Evolutionary conservation across 805 yeast genomes (phyloP).

Genomic region (Komagataella populi): DNA sequence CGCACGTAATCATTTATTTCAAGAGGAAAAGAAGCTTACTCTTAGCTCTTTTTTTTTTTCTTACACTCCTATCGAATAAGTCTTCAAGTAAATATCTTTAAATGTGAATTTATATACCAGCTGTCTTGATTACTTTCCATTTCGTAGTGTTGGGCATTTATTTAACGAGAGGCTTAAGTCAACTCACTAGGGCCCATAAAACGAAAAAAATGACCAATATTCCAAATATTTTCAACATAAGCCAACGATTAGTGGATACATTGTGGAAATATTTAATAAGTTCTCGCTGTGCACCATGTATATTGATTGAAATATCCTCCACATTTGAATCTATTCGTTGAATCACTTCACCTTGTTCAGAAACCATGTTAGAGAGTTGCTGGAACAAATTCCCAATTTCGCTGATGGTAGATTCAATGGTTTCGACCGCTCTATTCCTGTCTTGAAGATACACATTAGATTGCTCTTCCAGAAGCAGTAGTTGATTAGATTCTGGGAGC

Average conservation of each 20-base stretch:
- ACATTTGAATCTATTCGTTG: constrained; percentile 93
- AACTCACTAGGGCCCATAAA: constrained; percentile 69
- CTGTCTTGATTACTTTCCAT: background rate
- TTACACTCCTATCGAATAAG: background rate
- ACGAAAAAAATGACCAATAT: constrained; percentile 65
- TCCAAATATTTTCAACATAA: constrained; percentile 81
- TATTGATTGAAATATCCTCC: constrained; percentile 82
- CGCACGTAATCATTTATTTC: background rate
- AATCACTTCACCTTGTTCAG: constrained; percentile 92
- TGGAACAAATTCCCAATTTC: constrained; percentile 92
- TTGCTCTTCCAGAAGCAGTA: constrained; percentile 77
- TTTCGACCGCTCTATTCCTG: constrained; percentile 83
- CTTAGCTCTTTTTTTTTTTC: background rate
- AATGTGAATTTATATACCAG: background rate
- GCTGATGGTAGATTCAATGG: constrained; percentile 92
- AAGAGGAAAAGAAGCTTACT: too few relatives aligned
- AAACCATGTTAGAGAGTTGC: constrained; percentile 94
- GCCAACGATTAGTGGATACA: constrained; percentile 84
- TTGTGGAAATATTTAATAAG: constrained; percentile 78
- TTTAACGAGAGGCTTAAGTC: background rate
- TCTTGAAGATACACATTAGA: constrained; percentile 63
- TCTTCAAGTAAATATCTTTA: background rate
- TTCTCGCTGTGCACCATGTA: constrained; percentile 90
- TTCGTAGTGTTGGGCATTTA: background rate
- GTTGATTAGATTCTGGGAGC: constrained; percentile 73